Percentiles rank a stretch among this genome's conserved stretches.
phyloP scores from a whole-genome alignment of 1,284 basidiomycete genomes.

The Austroboletus novae-zelandiae region DNA sequence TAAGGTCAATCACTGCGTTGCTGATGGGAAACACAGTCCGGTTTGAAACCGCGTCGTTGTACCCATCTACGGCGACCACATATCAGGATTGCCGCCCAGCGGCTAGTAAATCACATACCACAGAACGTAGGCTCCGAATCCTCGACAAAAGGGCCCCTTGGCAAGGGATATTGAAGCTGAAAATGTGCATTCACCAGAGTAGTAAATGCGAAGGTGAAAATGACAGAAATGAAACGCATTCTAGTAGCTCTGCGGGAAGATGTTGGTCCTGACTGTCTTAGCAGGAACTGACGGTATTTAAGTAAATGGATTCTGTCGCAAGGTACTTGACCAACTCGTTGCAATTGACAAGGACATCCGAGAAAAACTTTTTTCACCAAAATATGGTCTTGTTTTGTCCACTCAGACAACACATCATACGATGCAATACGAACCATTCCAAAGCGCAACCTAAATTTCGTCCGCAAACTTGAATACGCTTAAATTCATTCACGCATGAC shows the following conservation, averaged over 20 bases:
- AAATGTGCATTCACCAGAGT: slow-evolving; percentile 55
- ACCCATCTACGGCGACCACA: slow-evolving; percentile 41
- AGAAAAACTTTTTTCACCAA: slow-evolving; percentile 27
- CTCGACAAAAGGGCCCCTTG: slow-evolving; percentile 53
- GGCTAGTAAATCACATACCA: slow-evolving; percentile 31
- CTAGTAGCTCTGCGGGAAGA: no score
- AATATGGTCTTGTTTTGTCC: slow-evolving; percentile 24
- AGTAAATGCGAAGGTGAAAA: slow-evolving; percentile 32
- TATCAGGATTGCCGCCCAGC: background rate
- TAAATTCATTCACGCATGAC: background rate
- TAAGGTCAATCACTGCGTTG: slow-evolving; percentile 42
- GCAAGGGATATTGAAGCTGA: slow-evolving; percentile 54
- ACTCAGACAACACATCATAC: background rate
- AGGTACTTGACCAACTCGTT: background rate
- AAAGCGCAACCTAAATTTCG: background rate
- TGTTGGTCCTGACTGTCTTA: slow-evolving; percentile 9
- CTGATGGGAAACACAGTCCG: slow-evolving; percentile 58
- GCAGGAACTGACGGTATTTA: background rate
- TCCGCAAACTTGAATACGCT: background rate
- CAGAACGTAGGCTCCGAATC: slow-evolving; percentile 51
- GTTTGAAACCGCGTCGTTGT: slow-evolving; percentile 38
- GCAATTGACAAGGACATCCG: no score
- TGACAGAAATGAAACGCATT: slow-evolving; percentile 36
- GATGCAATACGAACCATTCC: no score
- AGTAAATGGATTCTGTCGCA: slow-evolving; percentile 15